Evolutionary conservation across 768 basidiomycete genomes (phyloP), one percentile per base, ranked within the genome.

Genomic region (Pleurotus tuoliensis): DNA sequence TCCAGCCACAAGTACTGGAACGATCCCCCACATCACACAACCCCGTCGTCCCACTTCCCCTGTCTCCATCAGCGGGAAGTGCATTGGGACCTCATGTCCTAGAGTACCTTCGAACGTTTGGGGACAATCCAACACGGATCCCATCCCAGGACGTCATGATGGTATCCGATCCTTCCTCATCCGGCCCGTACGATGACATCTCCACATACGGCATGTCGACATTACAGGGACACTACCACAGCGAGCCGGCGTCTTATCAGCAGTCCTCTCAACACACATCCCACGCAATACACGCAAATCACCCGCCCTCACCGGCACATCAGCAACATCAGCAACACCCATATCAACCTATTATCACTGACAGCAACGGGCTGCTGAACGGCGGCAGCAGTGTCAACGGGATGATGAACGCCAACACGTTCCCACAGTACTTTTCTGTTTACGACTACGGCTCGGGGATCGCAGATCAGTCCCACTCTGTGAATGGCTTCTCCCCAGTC

Each of bases 351-450:
- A 56, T 50, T 56, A 38, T 56, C 64, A 61, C 58, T 62, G 58
- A 38, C 24, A 56, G 52, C 56, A 60, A 47, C 39, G 30, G 30
- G 1, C 11, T 34, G 30, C 30, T 11, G 11, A 62, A 59, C 57
- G 59, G 58, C 3, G 13, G 56, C 3, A 12, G 16, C 13, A 53
- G 38, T n/a, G 16, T 39, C 20, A 41, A 41, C 24, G 51, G 51
- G 11, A 52, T 60, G 43, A 41, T 61, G 40, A 59, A 58, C 37
- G 13, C 49, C 2, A 58, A 54, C n/a, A 60, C 65, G 38, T 82
- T 84, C 71, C 88, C 87, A 12, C 81, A 78, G 63, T 90, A 89
- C 63, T 89, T 90, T 77, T 79, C 86, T 1, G 87, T 89, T 30
- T 89, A 86, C 61, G 88, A 89, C 66, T 89, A 90, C 65, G 79